A percentile compares a stretch with the other conserved stretches of the same genome.
Conservation (phyloP, 441 rosid genomes). For the Euphorbia schlechtendalii region DNA sequence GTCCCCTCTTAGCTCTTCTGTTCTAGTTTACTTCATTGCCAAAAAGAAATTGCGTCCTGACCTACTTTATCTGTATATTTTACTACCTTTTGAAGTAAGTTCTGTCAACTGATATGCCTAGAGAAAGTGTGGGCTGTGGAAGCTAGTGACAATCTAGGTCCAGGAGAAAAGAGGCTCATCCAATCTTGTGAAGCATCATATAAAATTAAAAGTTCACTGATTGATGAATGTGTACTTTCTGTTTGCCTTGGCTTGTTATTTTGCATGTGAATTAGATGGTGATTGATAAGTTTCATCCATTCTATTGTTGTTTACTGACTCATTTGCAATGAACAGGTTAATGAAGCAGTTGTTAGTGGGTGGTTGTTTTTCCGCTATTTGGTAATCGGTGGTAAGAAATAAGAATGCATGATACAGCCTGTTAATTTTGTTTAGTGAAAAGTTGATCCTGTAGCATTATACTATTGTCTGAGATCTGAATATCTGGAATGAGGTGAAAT, state of each 20-base stretch:
- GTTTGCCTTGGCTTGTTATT: neutral
- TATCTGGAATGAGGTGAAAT: constrained; percentile 1
- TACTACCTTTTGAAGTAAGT: neutral
- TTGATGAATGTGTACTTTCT: neutral
- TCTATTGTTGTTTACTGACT: neutral
- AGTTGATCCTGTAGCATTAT: neutral
- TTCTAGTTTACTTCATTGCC: neutral
- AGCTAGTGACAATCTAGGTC: neutral
- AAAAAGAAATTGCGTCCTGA: neutral
- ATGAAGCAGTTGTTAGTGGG: constrained; percentile 95
- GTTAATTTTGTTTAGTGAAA: constrained; percentile 3
- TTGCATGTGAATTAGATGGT: neutral
- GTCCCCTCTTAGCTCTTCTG: neutral
- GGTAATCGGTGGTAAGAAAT: constrained; percentile 93
- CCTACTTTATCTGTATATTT: neutral
- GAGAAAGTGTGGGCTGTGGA: neutral
- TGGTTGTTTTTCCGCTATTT: constrained; percentile 98
- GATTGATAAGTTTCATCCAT: neutral
- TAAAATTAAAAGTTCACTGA: neutral
- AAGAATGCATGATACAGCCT: neutral
- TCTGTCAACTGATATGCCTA: neutral
- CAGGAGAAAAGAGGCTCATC: neutral
- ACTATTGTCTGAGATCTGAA: neutral
- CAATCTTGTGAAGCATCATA: constrained; percentile 2
- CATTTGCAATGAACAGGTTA: constrained; percentile 51